Base-by-base conservation (phyloP, 2,329 filamentous ascomycete species). In the Aspergillus arachidicola region DNA sequence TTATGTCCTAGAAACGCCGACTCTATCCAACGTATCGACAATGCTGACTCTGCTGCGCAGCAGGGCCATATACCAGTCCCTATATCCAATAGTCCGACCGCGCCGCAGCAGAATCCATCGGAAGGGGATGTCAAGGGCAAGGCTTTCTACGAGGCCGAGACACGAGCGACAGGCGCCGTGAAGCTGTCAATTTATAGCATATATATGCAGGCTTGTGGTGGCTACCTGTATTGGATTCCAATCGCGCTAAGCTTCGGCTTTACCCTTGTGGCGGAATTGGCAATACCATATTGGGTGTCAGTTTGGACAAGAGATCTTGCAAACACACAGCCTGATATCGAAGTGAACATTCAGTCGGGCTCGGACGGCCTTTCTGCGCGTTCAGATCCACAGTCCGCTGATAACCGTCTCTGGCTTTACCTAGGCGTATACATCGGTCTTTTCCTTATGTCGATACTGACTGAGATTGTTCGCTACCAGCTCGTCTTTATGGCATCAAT, bases 121-220 rank as follows among this genome's bases (percentile, higher is more conserved):
- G 65, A 72, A 59, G 45, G 64, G 66, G 3, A 64, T 73, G 19
- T 82, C 7, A 51, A 51, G 86, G 0, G 87, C 87, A 66, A 89
- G 91, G 74, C 94, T 92, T 69, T 86, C 69, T 86, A 91, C 46
- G 88, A 92, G 70, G 90, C 92, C 4, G 91, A 94, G 75, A 81
- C 80, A n/a, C 84, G 88, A 62, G 89, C 91, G 71, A 83, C 84
- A 64, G 91, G 91, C 1, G 84, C 87, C 4, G 87, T 94, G 50
- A 90, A 89, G 71, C 82, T 80, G 19, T 81, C 81, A 12, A 83
- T 94, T 28, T 94, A 93, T 68, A 72, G 80, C 19, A 82, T 83
- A 0, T 94, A 93, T 71, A 75, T 93, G 10, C 81, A 81, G 12
- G 86, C 88, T 11, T 90, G 86, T 66, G 91, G 91, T n/a, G 89